A percentile compares a stretch with the other conserved stretches of the same genome.
These are phyloP conservation scores for baker's yeast (Saccharomyces cerevisiae) DNA, from an alignment of 805 yeast species.

Conservation along the genomic window DNA sequence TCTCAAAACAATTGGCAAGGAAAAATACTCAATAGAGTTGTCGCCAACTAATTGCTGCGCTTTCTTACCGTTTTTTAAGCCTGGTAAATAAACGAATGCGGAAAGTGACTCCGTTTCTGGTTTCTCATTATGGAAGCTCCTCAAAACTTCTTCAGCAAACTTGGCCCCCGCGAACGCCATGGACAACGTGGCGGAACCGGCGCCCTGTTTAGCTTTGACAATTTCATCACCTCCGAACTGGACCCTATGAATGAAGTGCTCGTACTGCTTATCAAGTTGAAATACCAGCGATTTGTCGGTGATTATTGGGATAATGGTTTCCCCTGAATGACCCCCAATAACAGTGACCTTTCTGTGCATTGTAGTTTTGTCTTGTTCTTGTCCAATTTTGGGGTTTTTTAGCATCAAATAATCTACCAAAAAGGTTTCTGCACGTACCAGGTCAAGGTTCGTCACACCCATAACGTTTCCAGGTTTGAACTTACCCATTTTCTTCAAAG, in stretches of 20 bases:
- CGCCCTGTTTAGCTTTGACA: conserved; percentile 76
- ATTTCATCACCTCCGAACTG: conserved; percentile 88
- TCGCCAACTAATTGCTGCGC: conserved; percentile 34
- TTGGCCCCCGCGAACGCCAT: conserved; percentile 83
- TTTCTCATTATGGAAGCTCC: conserved; percentile 22
- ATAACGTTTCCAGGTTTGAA: conserved; percentile 70
- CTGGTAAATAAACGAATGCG: conserved; percentile 48
- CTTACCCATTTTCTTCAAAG: conserved; percentile 59
- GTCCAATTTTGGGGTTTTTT: background rate
- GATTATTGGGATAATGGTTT: conserved; percentile 70
- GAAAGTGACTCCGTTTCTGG: conserved; percentile 35
- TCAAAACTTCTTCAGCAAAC: conserved; percentile 59
- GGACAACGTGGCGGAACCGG: conserved; percentile 77
- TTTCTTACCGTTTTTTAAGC: conserved; percentile 40
- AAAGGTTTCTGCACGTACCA: conserved; percentile 66
- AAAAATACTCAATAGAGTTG: conserved; percentile 39
- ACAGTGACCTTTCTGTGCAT: conserved; percentile 55
- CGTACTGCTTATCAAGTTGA: conserved; percentile 37
- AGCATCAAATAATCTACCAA: conserved; percentile 31
- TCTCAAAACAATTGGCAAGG: conserved; percentile 48
- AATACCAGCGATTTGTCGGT: conserved; percentile 30
- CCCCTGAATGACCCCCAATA: conserved; percentile 83
- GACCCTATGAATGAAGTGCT: conserved; percentile 63
- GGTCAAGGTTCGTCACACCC: conserved; percentile 79
- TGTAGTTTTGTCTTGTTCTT: conserved; percentile 29